Conservation (phyloP, 202 grass and related monocot species). For the Dendrocalamus latiflorus region DNA sequence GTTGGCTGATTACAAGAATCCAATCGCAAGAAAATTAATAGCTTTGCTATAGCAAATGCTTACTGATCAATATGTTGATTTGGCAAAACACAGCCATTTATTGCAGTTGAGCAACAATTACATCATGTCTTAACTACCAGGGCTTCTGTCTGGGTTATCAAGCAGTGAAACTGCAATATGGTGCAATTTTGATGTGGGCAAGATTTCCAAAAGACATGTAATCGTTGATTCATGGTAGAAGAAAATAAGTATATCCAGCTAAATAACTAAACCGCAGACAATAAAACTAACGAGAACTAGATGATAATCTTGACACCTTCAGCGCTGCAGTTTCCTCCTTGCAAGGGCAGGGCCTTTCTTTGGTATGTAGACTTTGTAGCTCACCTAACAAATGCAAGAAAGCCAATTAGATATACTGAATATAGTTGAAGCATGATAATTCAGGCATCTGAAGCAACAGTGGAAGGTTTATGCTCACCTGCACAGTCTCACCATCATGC, state of each 20-base stretch:
- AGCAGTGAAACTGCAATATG: conserved; percentile 11
- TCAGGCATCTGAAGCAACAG: conserved; percentile 5
- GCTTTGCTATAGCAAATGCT: no score
- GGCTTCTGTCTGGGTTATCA: background rate
- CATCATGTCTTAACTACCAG: background rate
- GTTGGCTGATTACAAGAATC: no score
- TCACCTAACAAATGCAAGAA: conserved; percentile 62
- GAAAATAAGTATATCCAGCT: conserved; percentile 17
- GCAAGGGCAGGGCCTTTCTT: conserved; percentile 58
- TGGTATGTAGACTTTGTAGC: conserved; percentile 98
- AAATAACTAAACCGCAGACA: background rate
- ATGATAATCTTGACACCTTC: conserved; percentile 24
- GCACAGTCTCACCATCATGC: conserved; percentile 78
- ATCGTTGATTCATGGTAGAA: conserved; percentile 6
- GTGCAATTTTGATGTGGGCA: no score
- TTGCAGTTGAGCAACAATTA: background rate
- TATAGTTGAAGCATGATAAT: background rate
- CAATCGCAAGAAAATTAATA: no score
- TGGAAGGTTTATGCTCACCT: conserved; percentile 46
- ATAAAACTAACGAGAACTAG: background rate
- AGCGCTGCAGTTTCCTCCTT: conserved; percentile 70
- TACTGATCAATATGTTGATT: conserved; percentile 9
- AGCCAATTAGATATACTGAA: conserved; percentile 14
- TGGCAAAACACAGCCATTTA: background rate
- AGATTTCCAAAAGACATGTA: no score